phyloP scores from a whole-genome alignment of 192 early-diverging fungal genomes.

The Chytriomyces hyalinus region DNA sequence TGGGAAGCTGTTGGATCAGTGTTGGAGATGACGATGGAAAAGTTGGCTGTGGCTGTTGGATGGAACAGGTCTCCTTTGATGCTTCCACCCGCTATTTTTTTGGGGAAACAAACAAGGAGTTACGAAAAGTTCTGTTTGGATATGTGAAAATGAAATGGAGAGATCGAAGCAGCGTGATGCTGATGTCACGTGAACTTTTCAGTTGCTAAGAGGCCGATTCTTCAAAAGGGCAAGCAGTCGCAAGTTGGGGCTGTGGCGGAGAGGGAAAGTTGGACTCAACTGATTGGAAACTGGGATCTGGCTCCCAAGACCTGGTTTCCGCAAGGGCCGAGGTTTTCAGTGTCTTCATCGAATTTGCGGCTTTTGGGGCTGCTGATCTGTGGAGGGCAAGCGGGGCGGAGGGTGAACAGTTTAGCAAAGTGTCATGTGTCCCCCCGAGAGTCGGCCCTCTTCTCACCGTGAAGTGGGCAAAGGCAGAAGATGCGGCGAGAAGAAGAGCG shows the following conservation, averaged over 20 bases:
- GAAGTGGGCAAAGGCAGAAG: conserved; percentile 54
- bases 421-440: neutral
- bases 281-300: conserved; percentile 53
- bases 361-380: conserved; percentile 51
- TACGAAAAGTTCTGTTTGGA: conserved; percentile 25
- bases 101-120: neutral
- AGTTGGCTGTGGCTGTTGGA: conserved; percentile 44
- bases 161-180: neutral
- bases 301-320: conserved; percentile 49
- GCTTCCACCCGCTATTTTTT: conserved; percentile 1
- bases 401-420: neutral
- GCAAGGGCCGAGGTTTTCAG: conserved; percentile 56
- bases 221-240: neutral
- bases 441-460: neutral
- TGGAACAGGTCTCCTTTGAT: conserved; percentile 47
- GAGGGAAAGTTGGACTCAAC: conserved; percentile 38
- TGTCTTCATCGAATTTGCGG: conserved; percentile 52
- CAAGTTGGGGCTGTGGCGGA: conserved; percentile 29
- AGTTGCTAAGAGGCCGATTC: neutral
- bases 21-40: conserved; percentile 47
- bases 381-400: neutral
- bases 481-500: conserved; percentile 34
- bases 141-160: neutral
- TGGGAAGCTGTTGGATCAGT: conserved; percentile 44
- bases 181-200: neutral